Conservation (phyloP, 2,329 filamentous ascomycete genomes). For the Epichloe sibirici region DNA sequence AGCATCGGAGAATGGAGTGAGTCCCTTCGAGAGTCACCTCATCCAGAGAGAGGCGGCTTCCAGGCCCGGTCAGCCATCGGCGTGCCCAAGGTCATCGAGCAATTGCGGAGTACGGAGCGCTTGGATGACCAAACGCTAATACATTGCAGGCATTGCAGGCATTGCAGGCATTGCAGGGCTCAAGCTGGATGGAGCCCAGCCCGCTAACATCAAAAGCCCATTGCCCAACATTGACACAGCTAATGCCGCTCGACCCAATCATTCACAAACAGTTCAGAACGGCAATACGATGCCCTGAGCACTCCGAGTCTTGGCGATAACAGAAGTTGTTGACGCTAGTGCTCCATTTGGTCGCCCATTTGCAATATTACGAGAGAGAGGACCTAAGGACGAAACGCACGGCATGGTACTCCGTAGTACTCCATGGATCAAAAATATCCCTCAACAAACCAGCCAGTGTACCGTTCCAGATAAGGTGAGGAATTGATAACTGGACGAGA, state of each 20-base stretch:
- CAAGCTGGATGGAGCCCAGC: neutral
- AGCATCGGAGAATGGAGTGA: too few species aligned
- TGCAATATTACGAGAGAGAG: too few species aligned
- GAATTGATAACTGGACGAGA: too few species aligned
- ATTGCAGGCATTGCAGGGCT: too few species aligned
- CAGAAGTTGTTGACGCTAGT: neutral
- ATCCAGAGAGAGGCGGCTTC: neutral
- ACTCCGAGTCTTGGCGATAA: neutral
- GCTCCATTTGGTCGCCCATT: too few species aligned
- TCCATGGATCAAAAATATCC: neutral
- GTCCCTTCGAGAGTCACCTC: neutral
- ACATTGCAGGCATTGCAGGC: neutral
- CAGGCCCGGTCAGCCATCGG: too few species aligned
- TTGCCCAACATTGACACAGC: neutral
- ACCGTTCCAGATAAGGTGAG: neutral
- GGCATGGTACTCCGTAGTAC: neutral
- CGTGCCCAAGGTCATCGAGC: neutral
- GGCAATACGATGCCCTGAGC: neutral
- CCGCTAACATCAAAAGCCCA: neutral
- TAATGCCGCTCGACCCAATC: neutral
- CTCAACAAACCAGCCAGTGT: neutral
- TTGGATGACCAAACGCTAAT: neutral
- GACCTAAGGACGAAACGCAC: neutral
- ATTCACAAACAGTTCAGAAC: neutral
- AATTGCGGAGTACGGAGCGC: neutral